Evolutionary conservation across 2,329 filamentous ascomycete species (phyloP).

Genomic region (Curvularia spicifera): DNA sequence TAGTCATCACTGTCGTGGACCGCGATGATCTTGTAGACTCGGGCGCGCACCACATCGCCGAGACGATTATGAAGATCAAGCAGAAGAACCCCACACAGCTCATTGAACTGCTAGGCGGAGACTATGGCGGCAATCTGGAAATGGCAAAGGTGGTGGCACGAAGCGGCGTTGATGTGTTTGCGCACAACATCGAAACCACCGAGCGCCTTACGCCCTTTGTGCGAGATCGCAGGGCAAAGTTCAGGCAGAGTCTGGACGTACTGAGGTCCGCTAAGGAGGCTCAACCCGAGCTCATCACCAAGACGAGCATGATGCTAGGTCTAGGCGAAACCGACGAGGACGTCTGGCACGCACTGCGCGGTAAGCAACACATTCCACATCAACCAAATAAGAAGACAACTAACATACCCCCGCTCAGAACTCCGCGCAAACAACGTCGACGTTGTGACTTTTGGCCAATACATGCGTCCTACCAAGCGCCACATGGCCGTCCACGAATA

Average conservation of each 20-base stretch:
- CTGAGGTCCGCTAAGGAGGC: constrained; percentile 81
- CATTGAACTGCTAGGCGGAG: constrained; percentile 85
- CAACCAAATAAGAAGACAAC: no score
- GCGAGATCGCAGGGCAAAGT: constrained; percentile 86
- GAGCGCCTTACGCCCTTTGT: constrained; percentile 90
- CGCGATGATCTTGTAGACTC: constrained; percentile 91
- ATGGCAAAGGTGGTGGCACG: constrained; percentile 85
- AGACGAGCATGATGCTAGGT: constrained; percentile 97
- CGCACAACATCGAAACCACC: constrained; percentile 95
- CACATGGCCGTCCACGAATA: constrained; percentile 98
- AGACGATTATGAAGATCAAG: constrained; percentile 95
- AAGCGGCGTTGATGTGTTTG: constrained; percentile 93
- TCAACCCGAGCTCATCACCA: constrained; percentile 84
- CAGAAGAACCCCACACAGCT: constrained; percentile 71
- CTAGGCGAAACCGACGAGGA: constrained; percentile 91
- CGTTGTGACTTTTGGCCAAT: constrained; percentile 98
- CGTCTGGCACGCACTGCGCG: constrained; percentile 76
- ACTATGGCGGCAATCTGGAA: constrained; percentile 83
- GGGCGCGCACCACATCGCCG: constrained; percentile 86
- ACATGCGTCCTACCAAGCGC: constrained; percentile 98
- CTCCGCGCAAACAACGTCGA: constrained; percentile 83
- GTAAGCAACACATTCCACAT: constrained; percentile 47
- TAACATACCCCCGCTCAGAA: constrained; percentile 55
- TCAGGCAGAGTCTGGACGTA: constrained; percentile 82
- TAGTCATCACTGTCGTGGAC: constrained; percentile 92